phyloP scores from a whole-genome alignment of 352 stramenopile species.

The Globisporangium solare region DNA sequence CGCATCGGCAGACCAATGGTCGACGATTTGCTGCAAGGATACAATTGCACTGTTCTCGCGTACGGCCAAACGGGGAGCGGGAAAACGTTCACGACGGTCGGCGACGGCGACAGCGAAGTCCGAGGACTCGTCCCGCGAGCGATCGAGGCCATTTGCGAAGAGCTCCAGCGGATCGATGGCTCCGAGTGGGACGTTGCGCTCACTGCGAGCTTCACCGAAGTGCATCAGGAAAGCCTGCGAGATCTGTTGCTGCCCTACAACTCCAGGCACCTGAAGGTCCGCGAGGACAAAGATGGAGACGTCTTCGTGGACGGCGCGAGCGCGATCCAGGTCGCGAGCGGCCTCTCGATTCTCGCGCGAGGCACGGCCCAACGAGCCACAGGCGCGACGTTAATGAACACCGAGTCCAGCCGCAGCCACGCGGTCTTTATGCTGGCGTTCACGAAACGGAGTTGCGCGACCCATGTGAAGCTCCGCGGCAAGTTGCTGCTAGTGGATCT shows the following conservation, averaged over 20 bases:
- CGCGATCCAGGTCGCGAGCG: slow-evolving; percentile 26
- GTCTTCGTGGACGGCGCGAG: slow-evolving; percentile 51
- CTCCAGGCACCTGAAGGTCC: slow-evolving; percentile 27
- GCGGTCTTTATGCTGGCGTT: slow-evolving; percentile 58
- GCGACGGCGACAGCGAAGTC: slow-evolving; percentile 14
- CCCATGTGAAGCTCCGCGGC: slow-evolving; percentile 4
- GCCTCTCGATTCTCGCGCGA: slow-evolving; percentile 30
- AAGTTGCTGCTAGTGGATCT: slow-evolving; percentile 65
- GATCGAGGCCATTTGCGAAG: slow-evolving; percentile 29
- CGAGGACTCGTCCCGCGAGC: slow-evolving; percentile 35
- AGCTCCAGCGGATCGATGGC: slow-evolving; percentile 14
- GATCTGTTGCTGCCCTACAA: slow-evolving; percentile 47
- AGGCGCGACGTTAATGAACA: slow-evolving; percentile 51
- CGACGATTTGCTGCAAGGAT: slow-evolving; percentile 44
- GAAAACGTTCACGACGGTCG: slow-evolving; percentile 61
- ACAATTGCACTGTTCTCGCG: slow-evolving; percentile 70
- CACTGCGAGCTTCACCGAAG: slow-evolving; percentile 52
- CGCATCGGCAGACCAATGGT: slow-evolving; percentile 43
- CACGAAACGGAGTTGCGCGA: slow-evolving; percentile 20
- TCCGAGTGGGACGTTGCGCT: slow-evolving; percentile 28
- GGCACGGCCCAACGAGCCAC: slow-evolving; percentile 36
- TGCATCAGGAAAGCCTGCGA: slow-evolving; percentile 66
- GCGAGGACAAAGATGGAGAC: slow-evolving; percentile 31
- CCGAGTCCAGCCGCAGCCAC: slow-evolving; percentile 63
- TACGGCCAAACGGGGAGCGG: slow-evolving; percentile 71